Percentiles rank a stretch among this genome's conserved stretches.
These are phyloP conservation scores for Boletellus emodensis DNA, from an alignment of 768 basidiomycete species.

Conservation along the genomic window DNA sequence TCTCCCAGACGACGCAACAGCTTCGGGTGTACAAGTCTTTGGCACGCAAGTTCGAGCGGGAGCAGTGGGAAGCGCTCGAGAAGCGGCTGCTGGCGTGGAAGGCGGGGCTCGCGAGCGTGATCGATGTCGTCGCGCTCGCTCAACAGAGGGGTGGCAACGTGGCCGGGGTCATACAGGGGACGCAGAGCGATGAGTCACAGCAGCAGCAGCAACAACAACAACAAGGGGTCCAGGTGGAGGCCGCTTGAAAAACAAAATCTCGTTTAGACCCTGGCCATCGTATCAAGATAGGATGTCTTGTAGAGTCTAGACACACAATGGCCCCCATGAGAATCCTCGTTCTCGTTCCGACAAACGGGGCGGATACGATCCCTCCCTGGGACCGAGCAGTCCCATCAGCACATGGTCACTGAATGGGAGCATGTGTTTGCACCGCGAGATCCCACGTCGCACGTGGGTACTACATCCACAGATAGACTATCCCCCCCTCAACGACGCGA, in stretches of 20 bases:
- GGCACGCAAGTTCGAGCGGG: conserved; percentile 68
- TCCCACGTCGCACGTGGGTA: no score
- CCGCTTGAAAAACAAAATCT: conserved; percentile 10
- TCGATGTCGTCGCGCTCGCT: conserved; percentile 65
- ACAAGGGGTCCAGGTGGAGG: conserved; percentile 22
- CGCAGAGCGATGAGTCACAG: conserved; percentile 10
- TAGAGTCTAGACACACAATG: background rate
- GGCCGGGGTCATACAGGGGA: conserved; percentile 19
- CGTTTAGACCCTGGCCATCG: no score
- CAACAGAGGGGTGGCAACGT: conserved; percentile 35
- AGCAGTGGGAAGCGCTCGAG: conserved; percentile 78
- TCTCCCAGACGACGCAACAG: conserved; percentile 74
- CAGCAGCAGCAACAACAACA: no score
- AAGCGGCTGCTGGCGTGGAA: conserved; percentile 77
- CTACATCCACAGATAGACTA: no score
- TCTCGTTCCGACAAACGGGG: no score
- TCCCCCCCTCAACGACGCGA: no score
- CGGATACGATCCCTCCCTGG: no score
- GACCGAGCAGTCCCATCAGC: background rate
- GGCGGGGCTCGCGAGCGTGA: conserved; percentile 58
- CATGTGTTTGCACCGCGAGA: background rate
- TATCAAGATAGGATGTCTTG: background rate
- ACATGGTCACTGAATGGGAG: background rate
- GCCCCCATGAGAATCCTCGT: no score
- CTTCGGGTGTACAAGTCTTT: conserved; percentile 71